Evolutionary conservation across 2,329 filamentous ascomycete species (phyloP), one percentile per base, ranked within the genome.

Genomic region (Aspergillus eucalypticola): DNA sequence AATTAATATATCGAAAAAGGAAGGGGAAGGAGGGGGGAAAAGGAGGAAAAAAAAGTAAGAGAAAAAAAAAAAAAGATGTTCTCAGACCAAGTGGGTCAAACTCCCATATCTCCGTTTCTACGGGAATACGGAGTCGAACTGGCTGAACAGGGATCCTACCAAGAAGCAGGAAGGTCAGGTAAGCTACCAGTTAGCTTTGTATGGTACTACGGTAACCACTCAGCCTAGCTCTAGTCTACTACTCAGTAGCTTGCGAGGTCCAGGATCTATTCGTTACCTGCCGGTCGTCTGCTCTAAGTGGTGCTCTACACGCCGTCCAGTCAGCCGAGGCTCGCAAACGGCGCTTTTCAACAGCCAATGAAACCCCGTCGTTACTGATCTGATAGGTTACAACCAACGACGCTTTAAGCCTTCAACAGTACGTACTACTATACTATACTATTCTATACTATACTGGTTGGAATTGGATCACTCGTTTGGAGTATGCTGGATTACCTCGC

Each of bases 131-230:
- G 39, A 60, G 55, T 50, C 11, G 38, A 21, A 21, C 27, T 21
- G 21, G 56, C 54, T 13, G 56, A 21, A 60, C 59, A 64, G 55
- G 55, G 58, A 60, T 59, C 19, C 46, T 53, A 59, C 59, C 55
- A 63, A 48, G 55, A 41, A 55, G 49, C 25, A 62, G 32, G 48
- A 41, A 52, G 49, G 49, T 49, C 21, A 46, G 25, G 54, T 58
- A 38, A 58, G 48, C 55, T 58, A 58, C 41, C 56, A 23, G 39
- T 17, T 50, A 50, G 46, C 46, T 50, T 27, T 23, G 46, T 50
- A 50, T 29, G 46, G 46, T 50, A 50, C 46, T 29, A 32, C 25
- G 25, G 46, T 50, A 50, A 50, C 46, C 21, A 41, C 29, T 38
- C 17, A 25, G 27, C 29, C 23, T 35, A 35, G 32, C 17, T 39